Base-by-base conservation (phyloP, 768 basidiomycete genomes). In the Termitomyces sp. region DNA sequence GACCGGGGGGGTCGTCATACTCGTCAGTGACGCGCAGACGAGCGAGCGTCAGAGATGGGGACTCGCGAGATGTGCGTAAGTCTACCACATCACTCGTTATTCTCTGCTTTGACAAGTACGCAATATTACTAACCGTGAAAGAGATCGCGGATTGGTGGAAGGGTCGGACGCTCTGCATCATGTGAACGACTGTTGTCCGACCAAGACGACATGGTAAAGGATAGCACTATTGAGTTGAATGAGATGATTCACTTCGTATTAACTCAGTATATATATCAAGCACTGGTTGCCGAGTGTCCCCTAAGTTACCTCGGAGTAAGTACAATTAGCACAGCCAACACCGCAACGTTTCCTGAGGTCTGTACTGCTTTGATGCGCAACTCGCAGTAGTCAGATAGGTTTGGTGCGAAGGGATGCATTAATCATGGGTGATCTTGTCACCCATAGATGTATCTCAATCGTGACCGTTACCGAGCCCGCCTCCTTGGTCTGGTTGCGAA, bases 61-160 rank as follows among this genome's bases (percentile, higher is more conserved):
- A 75, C 55, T 74, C 71, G 29, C 59, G 71, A 35, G 53, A 27
- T 35, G 21, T 47, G 44, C 57, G 53, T 53, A 61, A 56, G 48
- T 44, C 65, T 65, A 21, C 38, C 37, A 25, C n/a, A 34, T 17
- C 25, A 46, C 29, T 34, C 47, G 43, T 31, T 53, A 44, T 23
- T n/a, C 9, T 27, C 19, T 35, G 27, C 29, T 41, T 44, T 11
- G 34, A 11, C 21, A 17, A 31, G 32, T 11, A 17, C 17, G 21
- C 12, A 19, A 47, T 8, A 37, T 6, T 29, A 54, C 66, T 53
- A 51, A 85, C 88, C 81, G 76, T 80, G 73, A 66, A 89, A 85
- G 58, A 89, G 71, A 69, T 86, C 84, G 49, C 85, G 83, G 54
- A 90, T 88, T 46, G 86, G 79, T 40, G 88, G 88, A 57, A 90